Conservation (phyloP, 495 filamentous ascomycete species). For the Pseudomonodictys pantanalensis region DNA sequence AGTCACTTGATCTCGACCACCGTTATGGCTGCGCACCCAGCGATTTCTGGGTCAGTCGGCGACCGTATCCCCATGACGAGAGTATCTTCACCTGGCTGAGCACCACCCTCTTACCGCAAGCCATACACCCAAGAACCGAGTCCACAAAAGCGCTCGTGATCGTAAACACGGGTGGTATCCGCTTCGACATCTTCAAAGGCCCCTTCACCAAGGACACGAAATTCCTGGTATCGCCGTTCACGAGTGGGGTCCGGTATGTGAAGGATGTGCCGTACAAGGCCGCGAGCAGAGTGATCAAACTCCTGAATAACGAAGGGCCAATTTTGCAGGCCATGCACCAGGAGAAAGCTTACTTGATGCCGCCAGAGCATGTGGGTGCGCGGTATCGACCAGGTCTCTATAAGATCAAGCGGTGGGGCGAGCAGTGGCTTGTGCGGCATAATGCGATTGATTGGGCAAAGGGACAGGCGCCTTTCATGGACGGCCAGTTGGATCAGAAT, state of each 20-base stretch:
- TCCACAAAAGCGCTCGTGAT: constrained; percentile 65
- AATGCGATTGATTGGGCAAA: too few relatives aligned
- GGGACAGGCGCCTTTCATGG: too few relatives aligned
- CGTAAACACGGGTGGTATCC: constrained; percentile 83
- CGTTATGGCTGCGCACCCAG: constrained; percentile 78
- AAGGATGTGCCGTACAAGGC: constrained; percentile 73
- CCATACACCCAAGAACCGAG: constrained; percentile 42
- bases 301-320: constrained; percentile 70
- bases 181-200: constrained; percentile 94
- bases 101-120: constrained; percentile 65
- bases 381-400: not conserved
- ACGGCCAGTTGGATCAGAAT: not conserved
- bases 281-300: constrained; percentile 64
- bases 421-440: too few relatives aligned
- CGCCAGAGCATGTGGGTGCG: constrained; percentile 42
- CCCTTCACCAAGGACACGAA: constrained; percentile 81
- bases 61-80: constrained; percentile 61
- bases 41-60: constrained; percentile 75
- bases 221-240: constrained; percentile 86
- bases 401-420: too few relatives aligned
- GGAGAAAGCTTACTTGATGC: constrained; percentile 36
- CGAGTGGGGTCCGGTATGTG: constrained; percentile 72
- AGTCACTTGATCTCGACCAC: constrained; percentile 66
- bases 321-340: constrained; percentile 46
- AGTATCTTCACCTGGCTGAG: constrained; percentile 84